These are phyloP conservation scores for Magnaporthiopsis rhizophila DNA, from an alignment of 2,329 filamentous ascomycete species.

Conservation along the genomic window DNA sequence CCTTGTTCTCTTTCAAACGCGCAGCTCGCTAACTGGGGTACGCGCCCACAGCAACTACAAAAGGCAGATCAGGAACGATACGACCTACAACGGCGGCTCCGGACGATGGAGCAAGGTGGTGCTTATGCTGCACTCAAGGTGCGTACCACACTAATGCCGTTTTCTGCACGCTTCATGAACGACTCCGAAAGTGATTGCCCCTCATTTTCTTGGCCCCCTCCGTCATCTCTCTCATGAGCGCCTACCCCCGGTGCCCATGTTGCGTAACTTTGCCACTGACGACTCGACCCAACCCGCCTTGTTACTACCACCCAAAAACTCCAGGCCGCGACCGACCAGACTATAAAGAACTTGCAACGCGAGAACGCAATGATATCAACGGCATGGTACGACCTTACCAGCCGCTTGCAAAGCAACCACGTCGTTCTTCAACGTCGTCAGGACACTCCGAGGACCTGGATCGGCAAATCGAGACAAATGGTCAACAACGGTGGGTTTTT, in stretches of 20 bases:
- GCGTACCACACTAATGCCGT: slow-evolving; percentile 20
- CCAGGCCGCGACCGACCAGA: slow-evolving; percentile 43
- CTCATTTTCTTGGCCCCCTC: neutral
- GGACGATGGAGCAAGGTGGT: slow-evolving; percentile 41
- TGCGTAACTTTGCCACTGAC: neutral
- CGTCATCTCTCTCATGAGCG: neutral
- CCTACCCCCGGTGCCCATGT: neutral
- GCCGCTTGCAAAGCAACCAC: slow-evolving; percentile 73
- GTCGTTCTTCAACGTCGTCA: slow-evolving; percentile 68
- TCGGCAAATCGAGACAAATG: slow-evolving; percentile 73
- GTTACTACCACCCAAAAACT: neutral
- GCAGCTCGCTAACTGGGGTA: neutral
- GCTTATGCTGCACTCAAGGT: slow-evolving; percentile 45
- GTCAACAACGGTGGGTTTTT: slow-evolving; percentile 50
- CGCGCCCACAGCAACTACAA: slow-evolving; percentile 43
- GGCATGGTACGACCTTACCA: slow-evolving; percentile 81
- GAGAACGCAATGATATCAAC: slow-evolving; percentile 72
- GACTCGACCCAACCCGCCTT: neutral
- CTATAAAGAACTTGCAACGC: slow-evolving; percentile 62
- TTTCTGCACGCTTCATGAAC: slow-evolving; percentile 6
- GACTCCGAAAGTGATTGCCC: neutral
- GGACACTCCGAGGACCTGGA: slow-evolving; percentile 72
- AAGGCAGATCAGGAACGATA: slow-evolving; percentile 48
- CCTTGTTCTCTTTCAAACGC: neutral
- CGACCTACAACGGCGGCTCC: slow-evolving; percentile 47